phyloP scores from a whole-genome alignment of 2,329 filamentous ascomycete species.

The Lasiodiplodia gonubiensis region DNA sequence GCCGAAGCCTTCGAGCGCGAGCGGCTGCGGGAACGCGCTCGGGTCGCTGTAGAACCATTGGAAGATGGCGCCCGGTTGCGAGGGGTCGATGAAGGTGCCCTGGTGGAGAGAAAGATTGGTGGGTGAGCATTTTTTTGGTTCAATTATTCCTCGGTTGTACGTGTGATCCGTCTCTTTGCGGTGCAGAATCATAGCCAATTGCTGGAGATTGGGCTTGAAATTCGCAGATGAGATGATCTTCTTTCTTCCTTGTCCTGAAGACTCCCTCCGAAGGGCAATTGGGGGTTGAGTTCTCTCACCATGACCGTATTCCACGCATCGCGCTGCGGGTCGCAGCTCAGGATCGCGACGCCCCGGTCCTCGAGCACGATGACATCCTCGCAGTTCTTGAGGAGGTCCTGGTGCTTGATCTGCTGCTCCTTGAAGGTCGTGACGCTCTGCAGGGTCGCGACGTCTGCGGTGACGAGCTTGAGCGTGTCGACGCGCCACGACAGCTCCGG shows the following conservation, averaged over 20 bases:
- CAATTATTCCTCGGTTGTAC: not conserved
- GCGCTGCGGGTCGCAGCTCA: conserved; percentile 52
- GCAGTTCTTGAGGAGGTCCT: conserved; percentile 48
- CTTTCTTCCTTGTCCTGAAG: not conserved
- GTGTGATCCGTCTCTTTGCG: no score
- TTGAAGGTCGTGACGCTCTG: conserved; percentile 36
- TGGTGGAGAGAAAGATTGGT: conserved; percentile 17
- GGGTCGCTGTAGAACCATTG: conserved; percentile 46
- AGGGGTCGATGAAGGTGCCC: conserved; percentile 40
- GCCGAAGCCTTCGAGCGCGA: conserved; percentile 38
- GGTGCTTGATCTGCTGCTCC: conserved; percentile 42
- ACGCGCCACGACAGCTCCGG: conserved; percentile 14
- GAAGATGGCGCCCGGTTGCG: conserved; percentile 43
- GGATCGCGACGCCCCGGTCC: conserved; percentile 44
- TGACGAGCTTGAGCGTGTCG: conserved; percentile 17
- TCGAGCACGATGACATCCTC: conserved; percentile 51
- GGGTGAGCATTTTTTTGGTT: not conserved
- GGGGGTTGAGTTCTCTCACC: conserved; percentile 37
- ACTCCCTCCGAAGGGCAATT: not conserved
- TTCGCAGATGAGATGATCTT: not conserved
- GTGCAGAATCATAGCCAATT: not conserved
- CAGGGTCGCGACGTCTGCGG: conserved; percentile 29
- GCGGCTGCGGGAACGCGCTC: conserved; percentile 34
- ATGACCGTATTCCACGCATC: conserved; percentile 55
- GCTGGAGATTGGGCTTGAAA: not conserved